phyloP scores from a whole-genome alignment of 1,284 basidiomycete genomes.

The Pisolithus thermaeus region DNA sequence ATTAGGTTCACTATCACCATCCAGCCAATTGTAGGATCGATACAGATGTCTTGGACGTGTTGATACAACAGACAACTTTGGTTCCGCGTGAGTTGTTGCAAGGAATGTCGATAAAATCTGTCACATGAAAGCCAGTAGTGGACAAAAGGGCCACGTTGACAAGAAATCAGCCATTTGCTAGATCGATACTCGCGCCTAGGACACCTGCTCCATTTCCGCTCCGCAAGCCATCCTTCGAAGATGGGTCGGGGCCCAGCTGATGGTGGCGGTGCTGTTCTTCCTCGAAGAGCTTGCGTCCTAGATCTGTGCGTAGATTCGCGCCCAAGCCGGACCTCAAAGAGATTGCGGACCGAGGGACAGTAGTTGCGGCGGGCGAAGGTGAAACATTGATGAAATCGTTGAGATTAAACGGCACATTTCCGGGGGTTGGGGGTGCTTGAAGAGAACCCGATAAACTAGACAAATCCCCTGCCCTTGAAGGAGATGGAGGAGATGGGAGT shows the following conservation, averaged over 20 bases:
- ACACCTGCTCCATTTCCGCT: slow-evolving; percentile 22
- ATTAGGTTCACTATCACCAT: slow-evolving; percentile 17
- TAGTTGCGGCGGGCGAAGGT: slow-evolving; percentile 47
- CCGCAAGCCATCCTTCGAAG: slow-evolving; percentile 17
- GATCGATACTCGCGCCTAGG: slow-evolving; percentile 25
- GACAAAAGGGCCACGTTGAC: background rate
- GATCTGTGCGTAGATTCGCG: slow-evolving; percentile 45
- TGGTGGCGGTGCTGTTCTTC: slow-evolving; percentile 48
- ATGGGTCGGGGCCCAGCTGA: slow-evolving; percentile 9
- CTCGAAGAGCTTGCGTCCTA: slow-evolving; percentile 66
- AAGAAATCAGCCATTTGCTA: slow-evolving; percentile 20
- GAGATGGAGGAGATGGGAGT: slow-evolving; percentile 28
- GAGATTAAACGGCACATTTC: slow-evolving; percentile 49
- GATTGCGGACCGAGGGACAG: slow-evolving; percentile 25
- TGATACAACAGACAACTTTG: slow-evolving; percentile 24
- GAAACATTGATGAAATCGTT: slow-evolving; percentile 70
- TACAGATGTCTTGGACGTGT: slow-evolving; percentile 21
- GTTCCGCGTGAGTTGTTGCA: slow-evolving; percentile 19
- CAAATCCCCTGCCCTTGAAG: slow-evolving; percentile 17
- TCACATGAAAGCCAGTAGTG: slow-evolving; percentile 11
- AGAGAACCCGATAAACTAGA: slow-evolving; percentile 9
- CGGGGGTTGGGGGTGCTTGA: slow-evolving; percentile 36
- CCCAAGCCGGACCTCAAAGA: slow-evolving; percentile 39
- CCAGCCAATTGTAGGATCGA: slow-evolving; percentile 21
- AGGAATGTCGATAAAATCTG: slow-evolving; percentile 12